Base-by-base conservation (phyloP, 768 basidiomycete genomes). In the Nidularia pulvinata region DNA sequence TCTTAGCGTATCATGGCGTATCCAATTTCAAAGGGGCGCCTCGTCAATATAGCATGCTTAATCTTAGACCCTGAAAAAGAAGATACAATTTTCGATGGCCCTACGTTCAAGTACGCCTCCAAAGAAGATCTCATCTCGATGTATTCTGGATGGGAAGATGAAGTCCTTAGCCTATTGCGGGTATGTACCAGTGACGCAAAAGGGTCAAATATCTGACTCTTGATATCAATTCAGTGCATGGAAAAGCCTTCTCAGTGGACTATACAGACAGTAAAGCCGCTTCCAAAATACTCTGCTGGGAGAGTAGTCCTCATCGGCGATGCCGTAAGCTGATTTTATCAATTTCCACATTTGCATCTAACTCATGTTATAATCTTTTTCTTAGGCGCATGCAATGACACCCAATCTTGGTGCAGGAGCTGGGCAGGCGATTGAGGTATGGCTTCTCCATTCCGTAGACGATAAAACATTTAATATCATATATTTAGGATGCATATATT, bases 401-500 rank as follows among this genome's bases (percentile, higher is more conserved):
- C 64, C 66, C 32, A 56, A 65, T 51, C 55, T 57, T 30, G 65
- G 62, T 30, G 57, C 65, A 30, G 62, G 65, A 34, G 65, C 65
- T 16, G 65, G 62, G n/a, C 65, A 65, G 47, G 65, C 60, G 10
- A 59, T 63, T 49, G 65, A 66, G 50, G 65, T 65, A 52, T 47
- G 53, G 75, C 22, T 16, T 19, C 32, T 33, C 13, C 5, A 13
- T 16, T 13, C 11, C 39, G 16, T 42, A 13, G 16, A 42, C 16
- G 16, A 11, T 13, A 11, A 42, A 42, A n/a, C 16, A 11, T 42
- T 11, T 19, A 13, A 19, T 13, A 11, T 13, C 11, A 11, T 42
- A 19, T 19, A 42, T 32, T 4, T 25, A 80, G 77, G 79, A 81
- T 48, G 78, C 75, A 1, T 75, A 70, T 56, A 47, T 80, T 4